Evolutionary conservation across 2,329 filamentous ascomycete species (phyloP).

Genomic region (Pseudogymnoascus sp.): DNA sequence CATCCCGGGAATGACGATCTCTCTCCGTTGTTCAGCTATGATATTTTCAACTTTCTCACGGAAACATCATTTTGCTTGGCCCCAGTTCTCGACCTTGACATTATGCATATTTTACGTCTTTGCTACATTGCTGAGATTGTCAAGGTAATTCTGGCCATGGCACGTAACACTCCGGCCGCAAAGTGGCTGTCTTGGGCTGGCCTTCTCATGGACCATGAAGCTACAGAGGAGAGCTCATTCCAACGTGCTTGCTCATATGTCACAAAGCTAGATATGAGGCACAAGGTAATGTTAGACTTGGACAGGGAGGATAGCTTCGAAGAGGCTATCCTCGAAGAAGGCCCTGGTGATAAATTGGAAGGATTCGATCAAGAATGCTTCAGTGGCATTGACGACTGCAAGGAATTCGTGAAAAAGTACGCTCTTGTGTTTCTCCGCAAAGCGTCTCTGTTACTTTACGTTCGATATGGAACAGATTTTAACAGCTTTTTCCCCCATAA

Average conservation of each 20-base stretch:
- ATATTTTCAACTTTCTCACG: constrained; percentile 74
- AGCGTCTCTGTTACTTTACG: constrained; percentile 71
- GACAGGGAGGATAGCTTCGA: constrained; percentile 29
- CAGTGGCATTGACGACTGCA: constrained; percentile 46
- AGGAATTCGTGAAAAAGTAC: constrained; percentile 67
- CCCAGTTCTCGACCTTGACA: constrained; percentile 61
- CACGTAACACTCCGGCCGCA: constrained; percentile 45
- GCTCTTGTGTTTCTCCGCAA: constrained; percentile 89
- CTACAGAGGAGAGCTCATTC: constrained; percentile 9
- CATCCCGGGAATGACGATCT: constrained; percentile 16
- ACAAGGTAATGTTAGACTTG: neutral
- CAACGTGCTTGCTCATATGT: constrained; percentile 4
- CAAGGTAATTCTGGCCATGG: constrained; percentile 62
- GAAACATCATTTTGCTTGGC: constrained; percentile 68
- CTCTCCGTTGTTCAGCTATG: constrained; percentile 56
- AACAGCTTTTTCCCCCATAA: constrained; percentile 58
- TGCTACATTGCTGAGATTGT: constrained; percentile 90
- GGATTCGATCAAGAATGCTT: constrained; percentile 48
- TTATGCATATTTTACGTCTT: constrained; percentile 71
- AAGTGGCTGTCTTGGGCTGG: constrained; percentile 37
- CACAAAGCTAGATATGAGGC: neutral
- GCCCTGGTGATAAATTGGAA: neutral
- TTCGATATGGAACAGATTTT: constrained; percentile 84
- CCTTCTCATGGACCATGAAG: neutral
- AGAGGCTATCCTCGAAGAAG: too few relatives aligned